Percentiles rank a stretch among this genome's conserved stretches.
Evolutionary conservation across 257 asterid genomes (phyloP).

Genomic region (Penstemon newberryi): DNA sequence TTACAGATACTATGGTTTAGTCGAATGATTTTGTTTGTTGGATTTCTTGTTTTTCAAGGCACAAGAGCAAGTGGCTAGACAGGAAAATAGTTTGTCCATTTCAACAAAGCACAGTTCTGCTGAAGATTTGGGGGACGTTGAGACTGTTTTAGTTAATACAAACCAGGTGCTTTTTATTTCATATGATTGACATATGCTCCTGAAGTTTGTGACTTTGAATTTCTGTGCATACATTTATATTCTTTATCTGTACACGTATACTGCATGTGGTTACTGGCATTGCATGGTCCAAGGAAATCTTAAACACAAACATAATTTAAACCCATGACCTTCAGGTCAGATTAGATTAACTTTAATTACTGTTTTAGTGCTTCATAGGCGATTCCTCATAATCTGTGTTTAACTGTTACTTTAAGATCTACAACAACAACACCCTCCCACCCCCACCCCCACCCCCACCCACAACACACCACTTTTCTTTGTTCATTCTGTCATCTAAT

Average conservation of each 20-base stretch:
- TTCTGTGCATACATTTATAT: conserved; percentile 4
- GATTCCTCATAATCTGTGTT: neutral
- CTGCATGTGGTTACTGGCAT: conserved; percentile 4
- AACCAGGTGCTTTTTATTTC: conserved; percentile 57
- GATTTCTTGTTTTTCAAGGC: conserved; percentile 40
- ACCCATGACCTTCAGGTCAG: conserved; percentile 1
- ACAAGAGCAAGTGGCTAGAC: conserved; percentile 58
- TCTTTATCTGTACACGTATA: conserved; percentile 22
- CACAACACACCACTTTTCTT: too few species aligned
- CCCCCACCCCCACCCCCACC: too few species aligned
- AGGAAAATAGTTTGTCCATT: conserved; percentile 58
- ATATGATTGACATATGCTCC: conserved; percentile 11
- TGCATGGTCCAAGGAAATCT: neutral
- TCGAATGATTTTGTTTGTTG: conserved; percentile 13
- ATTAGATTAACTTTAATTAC: neutral
- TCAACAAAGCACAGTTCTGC: conserved; percentile 53
- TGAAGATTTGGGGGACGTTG: conserved; percentile 70
- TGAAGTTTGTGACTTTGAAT: neutral
- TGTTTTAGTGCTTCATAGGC: neutral
- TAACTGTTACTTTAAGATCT: neutral
- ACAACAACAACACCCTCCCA: too few species aligned
- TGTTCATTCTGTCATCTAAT: neutral
- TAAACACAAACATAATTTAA: neutral
- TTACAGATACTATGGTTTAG: conserved; percentile 10
- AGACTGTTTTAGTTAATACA: conserved; percentile 80